Conservation (phyloP, 176 grass and related monocot genomes). For the Aegilops speltoides region DNA sequence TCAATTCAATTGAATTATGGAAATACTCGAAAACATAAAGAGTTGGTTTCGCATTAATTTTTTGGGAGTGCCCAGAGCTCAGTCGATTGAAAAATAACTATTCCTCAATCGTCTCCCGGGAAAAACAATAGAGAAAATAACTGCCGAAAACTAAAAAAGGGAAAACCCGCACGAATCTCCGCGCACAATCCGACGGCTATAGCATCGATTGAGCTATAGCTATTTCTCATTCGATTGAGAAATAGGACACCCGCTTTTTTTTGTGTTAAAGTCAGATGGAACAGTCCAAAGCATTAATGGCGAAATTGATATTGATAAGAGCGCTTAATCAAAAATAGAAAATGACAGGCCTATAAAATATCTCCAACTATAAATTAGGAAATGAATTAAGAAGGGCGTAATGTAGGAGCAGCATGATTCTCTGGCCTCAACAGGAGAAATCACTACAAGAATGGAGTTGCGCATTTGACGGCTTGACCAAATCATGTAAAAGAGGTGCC, state of each 20-base stretch:
- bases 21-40: neutral
- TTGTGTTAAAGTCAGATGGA: neutral
- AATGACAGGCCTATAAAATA: neutral
- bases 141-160: no score
- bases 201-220: no score
- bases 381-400: neutral
- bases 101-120: no score
- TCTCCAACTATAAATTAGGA: neutral
- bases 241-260: no score
- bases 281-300: slow-evolving; percentile 5
- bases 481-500: neutral
- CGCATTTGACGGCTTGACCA: slow-evolving; percentile 14
- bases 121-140: no score
- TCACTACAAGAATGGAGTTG: neutral
- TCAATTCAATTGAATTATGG: neutral
- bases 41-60: neutral
- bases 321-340: slow-evolving; percentile 22
- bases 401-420: neutral
- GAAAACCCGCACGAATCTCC: no score
- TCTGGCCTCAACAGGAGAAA: neutral
- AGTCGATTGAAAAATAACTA: no score
- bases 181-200: no score
- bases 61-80: no score
- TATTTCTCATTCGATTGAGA: no score
- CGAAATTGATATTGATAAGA: slow-evolving; percentile 12